These are phyloP conservation scores for Acanthamoeba quina DNA, from an alignment of 208 protist species.

Conservation along the genomic window DNA sequence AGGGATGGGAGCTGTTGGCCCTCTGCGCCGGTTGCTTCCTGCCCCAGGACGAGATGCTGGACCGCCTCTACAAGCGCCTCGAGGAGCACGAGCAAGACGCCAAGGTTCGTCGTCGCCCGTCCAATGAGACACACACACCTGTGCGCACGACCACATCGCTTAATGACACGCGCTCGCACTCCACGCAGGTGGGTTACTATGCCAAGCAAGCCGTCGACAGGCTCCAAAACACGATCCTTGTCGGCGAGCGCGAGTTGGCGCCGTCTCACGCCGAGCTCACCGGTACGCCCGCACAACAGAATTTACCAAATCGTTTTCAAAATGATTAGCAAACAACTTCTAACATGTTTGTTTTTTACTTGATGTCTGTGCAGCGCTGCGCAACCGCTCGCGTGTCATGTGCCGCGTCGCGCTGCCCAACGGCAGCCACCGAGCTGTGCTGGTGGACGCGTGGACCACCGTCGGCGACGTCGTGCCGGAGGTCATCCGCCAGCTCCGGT, in stretches of 20 bases:
- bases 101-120: background rate
- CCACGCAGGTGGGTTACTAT: background rate
- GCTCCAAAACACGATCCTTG: slow-evolving; percentile 47
- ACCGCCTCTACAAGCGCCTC: slow-evolving; percentile 33
- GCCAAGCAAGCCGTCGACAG: slow-evolving; percentile 47
- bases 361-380: background rate
- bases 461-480: slow-evolving; percentile 54
- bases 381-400: background rate
- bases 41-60: slow-evolving; percentile 49
- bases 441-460: slow-evolving; percentile 58
- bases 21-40: slow-evolving; percentile 21
- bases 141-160: background rate
- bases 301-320: background rate
- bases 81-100: slow-evolving; percentile 4
- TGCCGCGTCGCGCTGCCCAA: slow-evolving; percentile 33
- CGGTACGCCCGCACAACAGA: background rate
- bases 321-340: background rate
- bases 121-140: background rate
- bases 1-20: slow-evolving; percentile 64
- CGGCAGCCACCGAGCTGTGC: slow-evolving; percentile 20
- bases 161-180: background rate
- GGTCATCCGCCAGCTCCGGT: slow-evolving; percentile 41
- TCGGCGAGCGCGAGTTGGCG: slow-evolving; percentile 13
- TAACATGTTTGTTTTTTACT: background rate
- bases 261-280: slow-evolving; percentile 33